A percentile compares a stretch with the other conserved stretches of the same genome.
phyloP scores from a whole-genome alignment of 1,284 basidiomycete species.

The Inonotus hispidus region DNA sequence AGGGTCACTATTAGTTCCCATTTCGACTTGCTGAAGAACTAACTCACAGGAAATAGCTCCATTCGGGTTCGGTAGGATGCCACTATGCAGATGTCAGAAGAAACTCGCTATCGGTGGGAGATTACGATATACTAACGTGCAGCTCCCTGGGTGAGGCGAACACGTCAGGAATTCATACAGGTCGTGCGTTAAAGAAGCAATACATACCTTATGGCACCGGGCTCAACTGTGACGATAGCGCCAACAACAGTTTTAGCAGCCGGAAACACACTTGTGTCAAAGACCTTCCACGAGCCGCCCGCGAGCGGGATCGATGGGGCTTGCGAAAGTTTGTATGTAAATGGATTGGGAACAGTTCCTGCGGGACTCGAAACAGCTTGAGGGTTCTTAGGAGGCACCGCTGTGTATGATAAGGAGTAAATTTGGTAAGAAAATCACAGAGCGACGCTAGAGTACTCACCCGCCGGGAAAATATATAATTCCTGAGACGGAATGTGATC shows the following conservation, averaged over 20 bases:
- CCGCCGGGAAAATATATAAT: constrained; percentile 63
- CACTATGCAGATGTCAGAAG: constrained; percentile 38
- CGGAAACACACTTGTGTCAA: constrained; percentile 49
- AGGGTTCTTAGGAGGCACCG: constrained; percentile 34
- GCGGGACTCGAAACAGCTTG: constrained; percentile 41
- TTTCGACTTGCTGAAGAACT: constrained; percentile 11
- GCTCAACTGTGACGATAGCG: constrained; percentile 63
- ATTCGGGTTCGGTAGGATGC: constrained; percentile 70
- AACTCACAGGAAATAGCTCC: constrained; percentile 48
- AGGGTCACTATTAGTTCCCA: neutral
- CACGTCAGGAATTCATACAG: constrained; percentile 2
- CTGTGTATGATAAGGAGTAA: constrained; percentile 37
- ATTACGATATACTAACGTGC: constrained; percentile 32
- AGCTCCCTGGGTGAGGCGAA: constrained; percentile 33
- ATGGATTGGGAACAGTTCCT: constrained; percentile 47
- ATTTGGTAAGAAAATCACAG: constrained; percentile 34
- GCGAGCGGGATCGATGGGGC: constrained; percentile 41
- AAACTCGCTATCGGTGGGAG: constrained; percentile 4
- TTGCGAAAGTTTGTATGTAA: constrained; percentile 50
- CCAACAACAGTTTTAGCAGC: constrained; percentile 56
- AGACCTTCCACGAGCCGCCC: constrained; percentile 61
- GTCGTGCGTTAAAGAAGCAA: constrained; percentile 1
- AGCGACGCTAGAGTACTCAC: constrained; percentile 28
- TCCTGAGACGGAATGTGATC: constrained; percentile 51
- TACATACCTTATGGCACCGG: constrained; percentile 55